Conservation (phyloP, 2,329 filamentous ascomycete genomes). For the Remersonia thermophila region DNA sequence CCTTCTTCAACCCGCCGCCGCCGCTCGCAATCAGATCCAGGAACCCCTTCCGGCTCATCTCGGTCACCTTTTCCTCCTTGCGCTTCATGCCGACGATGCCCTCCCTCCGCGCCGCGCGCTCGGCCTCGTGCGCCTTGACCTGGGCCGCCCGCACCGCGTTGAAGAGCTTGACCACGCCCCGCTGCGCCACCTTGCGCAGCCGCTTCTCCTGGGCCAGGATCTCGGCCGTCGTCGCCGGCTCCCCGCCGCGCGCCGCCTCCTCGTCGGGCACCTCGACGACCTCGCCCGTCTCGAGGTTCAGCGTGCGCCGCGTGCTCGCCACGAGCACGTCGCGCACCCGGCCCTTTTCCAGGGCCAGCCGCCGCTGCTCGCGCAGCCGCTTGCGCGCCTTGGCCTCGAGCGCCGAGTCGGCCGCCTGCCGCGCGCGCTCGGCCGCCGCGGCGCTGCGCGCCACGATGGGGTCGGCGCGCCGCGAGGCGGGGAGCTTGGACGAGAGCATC, state of each 20-base stretch:
- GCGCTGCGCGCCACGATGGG: constrained; percentile 82
- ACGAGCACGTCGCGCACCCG: constrained; percentile 76
- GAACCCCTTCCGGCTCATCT: constrained; percentile 96
- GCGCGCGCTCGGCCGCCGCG: constrained; percentile 58
- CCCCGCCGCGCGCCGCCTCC: constrained; percentile 1
- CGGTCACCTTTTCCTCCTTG: constrained; percentile 77
- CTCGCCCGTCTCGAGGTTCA: constrained; percentile 36
- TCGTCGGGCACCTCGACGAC: constrained; percentile 24
- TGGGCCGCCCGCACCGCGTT: constrained; percentile 90
- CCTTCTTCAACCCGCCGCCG: constrained; percentile 47
- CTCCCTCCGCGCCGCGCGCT: constrained; percentile 53
- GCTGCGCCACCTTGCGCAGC: constrained; percentile 76
- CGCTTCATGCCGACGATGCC: constrained; percentile 68
- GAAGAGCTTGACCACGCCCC: constrained; percentile 91
- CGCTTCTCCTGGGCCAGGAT: constrained; percentile 62
- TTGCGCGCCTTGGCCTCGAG: constrained; percentile 71
- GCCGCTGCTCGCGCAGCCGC: constrained; percentile 70
- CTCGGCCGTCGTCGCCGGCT: constrained; percentile 37
- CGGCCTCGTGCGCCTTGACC: constrained; percentile 71
- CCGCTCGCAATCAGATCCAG: constrained; percentile 71
- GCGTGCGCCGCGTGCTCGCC: constrained; percentile 31
- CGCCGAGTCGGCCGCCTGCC: constrained; percentile 59
- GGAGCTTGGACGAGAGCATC: constrained; percentile 82
- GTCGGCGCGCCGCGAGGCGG: constrained; percentile 68
- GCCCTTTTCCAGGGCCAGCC: constrained; percentile 69